Base-by-base conservation (phyloP, 169 alveolate species). In the Amoebophrya sp. region DNA sequence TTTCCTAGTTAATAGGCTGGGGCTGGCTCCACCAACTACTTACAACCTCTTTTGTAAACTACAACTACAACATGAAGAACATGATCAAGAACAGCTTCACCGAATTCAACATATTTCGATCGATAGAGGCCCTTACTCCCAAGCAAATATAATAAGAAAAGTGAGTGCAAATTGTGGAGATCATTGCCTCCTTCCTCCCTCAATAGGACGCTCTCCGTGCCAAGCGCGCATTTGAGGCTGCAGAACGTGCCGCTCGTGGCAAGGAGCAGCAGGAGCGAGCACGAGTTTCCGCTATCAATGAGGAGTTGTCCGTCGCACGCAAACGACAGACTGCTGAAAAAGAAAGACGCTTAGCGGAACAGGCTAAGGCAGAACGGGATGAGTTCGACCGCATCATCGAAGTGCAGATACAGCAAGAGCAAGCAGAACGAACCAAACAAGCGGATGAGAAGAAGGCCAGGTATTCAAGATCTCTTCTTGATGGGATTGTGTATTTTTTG, bases 181-280 rank as follows among this genome's bases (percentile, higher is more conserved):
- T n/a, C n/a, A n/a, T n/a, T n/a, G n/a, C n/a, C n/a, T n/a, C n/a
- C n/a, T n/a, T n/a, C n/a, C n/a, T n/a, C n/a, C n/a, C n/a, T n/a
- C n/a, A n/a, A n/a, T n/a, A 65, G 94, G 98, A 96, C 76, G 97
- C 96, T 0, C 92, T 96, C 54, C 93, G 96, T n/a, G 98, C 98
- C 47, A 96, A 96, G 94, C 93, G 97, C 41, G 98, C 97, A 33
- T 93, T 91, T 90, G 98, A 95, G 92, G 97, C 96, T 26, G 95
- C 94, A 39, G 98, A 96, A 90, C 94, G 97, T 77, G 92, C 93
- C 26, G 96, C 95, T n/a, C 95, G 97, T 91, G 95, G 93, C 93
- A 95, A 95, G 95, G 97, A 96, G 89, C 92, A 92, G 91, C 92
- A 94, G 41, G 98, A 96, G 93, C 91, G 89, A 33, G 93, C 92